phyloP scores from a whole-genome alignment of 1,284 basidiomycete species.

The Flammula alnicola region DNA sequence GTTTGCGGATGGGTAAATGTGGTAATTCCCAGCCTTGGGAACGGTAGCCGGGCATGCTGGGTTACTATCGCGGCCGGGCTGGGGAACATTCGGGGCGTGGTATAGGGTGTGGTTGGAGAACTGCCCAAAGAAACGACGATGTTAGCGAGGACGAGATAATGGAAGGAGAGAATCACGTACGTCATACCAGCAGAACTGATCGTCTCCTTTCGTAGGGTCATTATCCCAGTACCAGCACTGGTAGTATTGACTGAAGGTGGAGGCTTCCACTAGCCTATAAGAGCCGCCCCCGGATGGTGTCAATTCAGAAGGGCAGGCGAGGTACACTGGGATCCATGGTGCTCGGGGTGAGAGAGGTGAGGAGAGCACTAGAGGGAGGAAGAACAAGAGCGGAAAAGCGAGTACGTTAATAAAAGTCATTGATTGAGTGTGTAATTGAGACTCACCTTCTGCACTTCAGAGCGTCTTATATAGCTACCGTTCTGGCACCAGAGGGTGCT shows the following conservation, averaged over 20 bases:
- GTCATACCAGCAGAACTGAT: not conserved
- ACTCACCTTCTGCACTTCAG: too few species aligned
- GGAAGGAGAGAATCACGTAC: not conserved
- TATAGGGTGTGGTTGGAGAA: not conserved
- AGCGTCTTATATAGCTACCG: too few species aligned
- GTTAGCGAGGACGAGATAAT: not conserved
- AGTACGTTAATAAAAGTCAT: too few species aligned
- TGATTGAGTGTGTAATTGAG: too few species aligned
- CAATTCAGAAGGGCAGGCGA: not conserved
- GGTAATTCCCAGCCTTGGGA: not conserved
- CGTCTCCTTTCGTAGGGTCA: not conserved
- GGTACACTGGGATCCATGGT: not conserved
- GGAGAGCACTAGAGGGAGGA: not conserved
- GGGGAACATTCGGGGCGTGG: conserved; percentile 1
- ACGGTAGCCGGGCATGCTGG: not conserved
- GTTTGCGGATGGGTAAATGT: not conserved
- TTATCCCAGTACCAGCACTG: not conserved
- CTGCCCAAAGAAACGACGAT: not conserved
- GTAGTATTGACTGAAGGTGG: not conserved
- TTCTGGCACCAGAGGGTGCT: too few species aligned
- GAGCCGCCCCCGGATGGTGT: not conserved
- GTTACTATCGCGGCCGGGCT: not conserved
- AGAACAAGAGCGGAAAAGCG: not conserved
- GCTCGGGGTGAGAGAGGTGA: not conserved
- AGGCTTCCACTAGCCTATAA: not conserved